Evolutionary conservation across 306 rosid genomes (phyloP), one percentile per base, ranked within the genome.

Genomic region (Vachellia pachyceras): DNA sequence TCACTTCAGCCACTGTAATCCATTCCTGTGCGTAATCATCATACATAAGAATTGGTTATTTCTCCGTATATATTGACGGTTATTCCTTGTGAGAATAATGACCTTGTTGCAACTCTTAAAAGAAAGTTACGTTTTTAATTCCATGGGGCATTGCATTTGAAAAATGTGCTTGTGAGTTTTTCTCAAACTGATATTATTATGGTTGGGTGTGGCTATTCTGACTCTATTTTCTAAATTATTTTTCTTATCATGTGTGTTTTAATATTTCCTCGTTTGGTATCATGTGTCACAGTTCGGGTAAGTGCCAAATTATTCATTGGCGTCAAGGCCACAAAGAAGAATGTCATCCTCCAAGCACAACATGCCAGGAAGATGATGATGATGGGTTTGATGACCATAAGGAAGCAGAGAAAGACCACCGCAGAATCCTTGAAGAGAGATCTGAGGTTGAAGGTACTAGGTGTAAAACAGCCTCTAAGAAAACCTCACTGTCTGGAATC

Each of bases 271-370:
- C 17, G 4, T 78, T 84, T 60, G 68, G 40, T 61, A 76, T 86
- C 69, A 33, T 81, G 66, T 77, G 42, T 91, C 90, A 61, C 84
- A 95, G 99, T 86, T 91, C 99, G 41, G 90, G 90, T 42, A 86
- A 88, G 87, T 95, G 99, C 82, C 98, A 95, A 90, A 90, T 93
- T 25, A 72, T 88, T 79, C 99, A 95, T 83, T 95, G 98, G 99
- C 90, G 94, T 52, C 97, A 88, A 86, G 99, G 99, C 44, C 98
- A 95, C 88, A 95, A 85, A 85, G 91, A 85, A 37, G 93, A 95
- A 50, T 95, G 99, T 72, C 90, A 35, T 73, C 96, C 96, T 84
- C 89, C 90, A 35, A 80, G 36, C 72, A 69, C 29, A 55, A 39
- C 60, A 68, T 64, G 77, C 22, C 72, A 5, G 49, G 77, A 29